Percentiles rank a stretch among this genome's conserved stretches.
Evolutionary conservation across 768 basidiomycete genomes (phyloP).

Genomic region (Trametes cinnabarina): DNA sequence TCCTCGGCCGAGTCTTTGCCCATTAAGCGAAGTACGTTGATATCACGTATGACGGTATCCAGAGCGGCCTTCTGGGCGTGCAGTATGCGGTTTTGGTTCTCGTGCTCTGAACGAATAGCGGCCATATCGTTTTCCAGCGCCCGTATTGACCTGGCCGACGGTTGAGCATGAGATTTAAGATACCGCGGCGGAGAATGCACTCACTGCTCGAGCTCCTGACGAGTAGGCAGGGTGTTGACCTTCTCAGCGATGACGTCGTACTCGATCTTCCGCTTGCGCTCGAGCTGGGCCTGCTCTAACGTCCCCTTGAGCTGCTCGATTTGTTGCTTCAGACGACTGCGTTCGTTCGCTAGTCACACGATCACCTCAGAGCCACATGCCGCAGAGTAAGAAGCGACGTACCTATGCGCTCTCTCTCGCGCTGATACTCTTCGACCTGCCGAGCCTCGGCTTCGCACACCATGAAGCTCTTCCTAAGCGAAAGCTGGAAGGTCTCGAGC

Average conservation of each 20-base stretch:
- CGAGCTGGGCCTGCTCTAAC: slow-evolving; percentile 75
- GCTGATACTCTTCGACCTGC: slow-evolving; percentile 82
- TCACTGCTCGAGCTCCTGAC: slow-evolving; percentile 76
- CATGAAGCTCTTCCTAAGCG: slow-evolving; percentile 76
- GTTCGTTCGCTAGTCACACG: slow-evolving; percentile 59
- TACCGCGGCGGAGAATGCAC: slow-evolving; percentile 27
- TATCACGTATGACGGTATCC: slow-evolving; percentile 60
- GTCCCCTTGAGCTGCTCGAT: slow-evolving; percentile 76
- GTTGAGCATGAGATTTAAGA: background rate
- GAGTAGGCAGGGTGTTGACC: slow-evolving; percentile 70
- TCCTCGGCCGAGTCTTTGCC: slow-evolving; percentile 52
- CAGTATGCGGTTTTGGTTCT: slow-evolving; percentile 65
- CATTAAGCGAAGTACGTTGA: slow-evolving; percentile 59
- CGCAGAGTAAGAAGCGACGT: slow-evolving; percentile 26
- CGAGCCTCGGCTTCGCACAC: slow-evolving; percentile 83
- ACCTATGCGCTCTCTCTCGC: slow-evolving; percentile 73
- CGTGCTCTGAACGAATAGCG: slow-evolving; percentile 71
- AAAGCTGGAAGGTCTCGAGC: slow-evolving; percentile 69
- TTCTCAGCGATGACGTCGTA: slow-evolving; percentile 84
- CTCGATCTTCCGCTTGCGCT: slow-evolving; percentile 77
- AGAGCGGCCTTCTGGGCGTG: slow-evolving; percentile 67
- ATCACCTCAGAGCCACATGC: slow-evolving; percentile 5
- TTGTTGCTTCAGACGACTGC: slow-evolving; percentile 60
- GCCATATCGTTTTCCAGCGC: slow-evolving; percentile 76
- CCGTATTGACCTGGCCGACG: slow-evolving; percentile 53